Percentiles rank a stretch among this genome's conserved stretches.
Conservation (phyloP, 2,329 filamentous ascomycete species). For the Ophiostoma quercus region DNA sequence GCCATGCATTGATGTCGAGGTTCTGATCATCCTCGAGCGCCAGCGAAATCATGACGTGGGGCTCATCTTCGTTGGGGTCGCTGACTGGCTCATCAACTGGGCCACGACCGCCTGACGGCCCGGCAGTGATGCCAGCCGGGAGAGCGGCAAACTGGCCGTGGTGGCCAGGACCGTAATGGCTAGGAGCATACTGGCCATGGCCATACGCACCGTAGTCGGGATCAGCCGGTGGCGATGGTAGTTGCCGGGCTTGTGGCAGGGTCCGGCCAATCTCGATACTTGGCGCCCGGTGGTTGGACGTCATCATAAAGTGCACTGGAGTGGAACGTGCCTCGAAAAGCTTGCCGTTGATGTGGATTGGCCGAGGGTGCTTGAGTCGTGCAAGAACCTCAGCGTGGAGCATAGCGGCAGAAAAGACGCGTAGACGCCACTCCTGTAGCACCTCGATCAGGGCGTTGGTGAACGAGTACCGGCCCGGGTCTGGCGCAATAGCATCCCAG, state of each 20-base stretch:
- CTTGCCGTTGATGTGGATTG: slow-evolving; percentile 53
- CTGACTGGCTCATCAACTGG: slow-evolving; percentile 25
- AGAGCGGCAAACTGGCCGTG: background rate
- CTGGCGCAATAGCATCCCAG: slow-evolving; percentile 57
- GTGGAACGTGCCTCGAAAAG: slow-evolving; percentile 54
- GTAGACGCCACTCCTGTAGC: slow-evolving; percentile 51
- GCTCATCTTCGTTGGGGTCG: slow-evolving; percentile 51
- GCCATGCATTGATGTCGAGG: slow-evolving; percentile 54
- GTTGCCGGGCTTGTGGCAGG: slow-evolving; percentile 34
- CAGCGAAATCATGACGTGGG: slow-evolving; percentile 57
- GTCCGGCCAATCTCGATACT: slow-evolving; percentile 52
- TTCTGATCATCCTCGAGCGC: slow-evolving; percentile 54
- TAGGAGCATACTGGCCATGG: slow-evolving; percentile 4
- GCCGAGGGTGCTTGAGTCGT: slow-evolving; percentile 55
- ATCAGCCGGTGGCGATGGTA: slow-evolving; percentile 37
- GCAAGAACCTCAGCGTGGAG: slow-evolving; percentile 56
- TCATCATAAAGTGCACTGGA: slow-evolving; percentile 60
- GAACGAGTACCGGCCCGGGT: slow-evolving; percentile 56
- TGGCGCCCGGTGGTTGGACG: slow-evolving; percentile 52
- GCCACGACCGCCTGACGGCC: slow-evolving; percentile 26
- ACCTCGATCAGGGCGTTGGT: slow-evolving; percentile 56
- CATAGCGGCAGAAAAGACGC: slow-evolving; percentile 56
- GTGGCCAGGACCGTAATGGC: background rate
- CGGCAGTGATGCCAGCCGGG: slow-evolving; percentile 2
- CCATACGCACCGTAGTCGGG: slow-evolving; percentile 25